Conservation (phyloP, 352 stramenopile species). For the Phytopythium delawarense region DNA sequence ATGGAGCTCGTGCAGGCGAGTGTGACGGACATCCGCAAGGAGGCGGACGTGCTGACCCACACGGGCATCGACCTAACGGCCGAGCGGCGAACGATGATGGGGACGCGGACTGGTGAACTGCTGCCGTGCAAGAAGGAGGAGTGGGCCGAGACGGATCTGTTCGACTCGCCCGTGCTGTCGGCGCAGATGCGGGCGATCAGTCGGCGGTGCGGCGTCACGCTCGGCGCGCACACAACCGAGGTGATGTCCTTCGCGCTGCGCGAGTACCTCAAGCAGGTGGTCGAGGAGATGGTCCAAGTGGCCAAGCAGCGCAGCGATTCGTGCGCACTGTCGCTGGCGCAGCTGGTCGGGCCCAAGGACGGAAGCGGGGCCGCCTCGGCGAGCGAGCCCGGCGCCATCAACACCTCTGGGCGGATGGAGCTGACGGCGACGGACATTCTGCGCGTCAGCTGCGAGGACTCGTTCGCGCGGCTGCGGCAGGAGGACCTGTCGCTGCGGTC, state of each 20-base stretch:
- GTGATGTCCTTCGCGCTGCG: constrained; percentile 82
- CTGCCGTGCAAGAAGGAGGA: constrained; percentile 69
- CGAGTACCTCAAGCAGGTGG: constrained; percentile 82
- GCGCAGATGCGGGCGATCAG: constrained; percentile 48
- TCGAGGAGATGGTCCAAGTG: constrained; percentile 84
- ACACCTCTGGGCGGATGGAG: constrained; percentile 25
- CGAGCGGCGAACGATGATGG: constrained; percentile 81
- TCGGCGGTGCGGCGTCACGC: constrained; percentile 43
- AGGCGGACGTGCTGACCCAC: constrained; percentile 83
- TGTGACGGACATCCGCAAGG: constrained; percentile 68
- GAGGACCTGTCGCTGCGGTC: constrained; percentile 58
- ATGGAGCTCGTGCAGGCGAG: constrained; percentile 61
- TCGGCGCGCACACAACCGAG: constrained; percentile 60
- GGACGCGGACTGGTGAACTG: constrained; percentile 38
- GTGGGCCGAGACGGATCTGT: constrained; percentile 81
- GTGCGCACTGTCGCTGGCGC: constrained; percentile 40
- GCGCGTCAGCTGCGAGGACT: constrained; percentile 81
- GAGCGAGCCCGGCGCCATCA: not conserved
- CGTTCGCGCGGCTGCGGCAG: constrained; percentile 59
- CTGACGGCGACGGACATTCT: constrained; percentile 78
- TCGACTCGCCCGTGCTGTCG: constrained; percentile 58
- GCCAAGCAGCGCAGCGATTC: constrained; percentile 70
- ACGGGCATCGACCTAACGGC: constrained; percentile 71
- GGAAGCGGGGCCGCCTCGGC: constrained; percentile 6
- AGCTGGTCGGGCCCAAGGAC: constrained; percentile 30